Conservation (phyloP, 2,329 filamentous ascomycete species). For the Trichoderma sp. region DNA sequence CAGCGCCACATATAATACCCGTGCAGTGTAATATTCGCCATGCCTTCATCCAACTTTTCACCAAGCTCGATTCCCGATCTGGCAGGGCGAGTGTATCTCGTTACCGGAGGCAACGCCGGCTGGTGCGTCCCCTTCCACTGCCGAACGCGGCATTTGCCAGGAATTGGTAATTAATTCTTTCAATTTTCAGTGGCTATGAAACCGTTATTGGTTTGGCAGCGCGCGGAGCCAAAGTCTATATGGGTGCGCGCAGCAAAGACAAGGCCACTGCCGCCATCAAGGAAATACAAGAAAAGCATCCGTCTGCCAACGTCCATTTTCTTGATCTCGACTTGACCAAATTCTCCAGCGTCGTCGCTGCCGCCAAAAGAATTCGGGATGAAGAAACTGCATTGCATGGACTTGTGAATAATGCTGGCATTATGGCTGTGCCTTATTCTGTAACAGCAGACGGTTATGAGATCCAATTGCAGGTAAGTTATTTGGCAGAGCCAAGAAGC, state of each 20-base stretch:
- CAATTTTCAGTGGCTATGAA: conserved; percentile 35
- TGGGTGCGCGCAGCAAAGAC: conserved; percentile 40
- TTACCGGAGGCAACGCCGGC: conserved; percentile 49
- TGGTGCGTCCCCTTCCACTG: conserved; percentile 40
- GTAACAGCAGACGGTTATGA: conserved; percentile 41
- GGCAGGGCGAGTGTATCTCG: conserved; percentile 45
- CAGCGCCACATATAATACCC: background rate
- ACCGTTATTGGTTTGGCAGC: conserved; percentile 42
- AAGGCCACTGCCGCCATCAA: conserved; percentile 39
- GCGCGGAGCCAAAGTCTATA: conserved; percentile 45
- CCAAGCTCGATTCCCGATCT: conserved; percentile 47
- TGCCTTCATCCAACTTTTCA: conserved; percentile 36
- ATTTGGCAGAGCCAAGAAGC: background rate
- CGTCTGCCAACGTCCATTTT: conserved; percentile 38
- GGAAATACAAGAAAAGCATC: conserved; percentile 37
- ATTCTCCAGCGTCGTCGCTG: conserved; percentile 41
- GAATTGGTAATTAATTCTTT: background rate
- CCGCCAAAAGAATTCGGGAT: conserved; percentile 36
- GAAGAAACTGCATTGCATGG: conserved; percentile 38
- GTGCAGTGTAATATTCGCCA: background rate
- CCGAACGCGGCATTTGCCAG: too few relatives aligned
- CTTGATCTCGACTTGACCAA: conserved; percentile 41
- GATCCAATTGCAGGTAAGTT: conserved; percentile 38
- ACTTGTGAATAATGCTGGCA: conserved; percentile 45
- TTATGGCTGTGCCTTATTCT: conserved; percentile 39